Base-by-base conservation (phyloP, 495 filamentous ascomycete genomes). In the Apiosordaria backusii region DNA sequence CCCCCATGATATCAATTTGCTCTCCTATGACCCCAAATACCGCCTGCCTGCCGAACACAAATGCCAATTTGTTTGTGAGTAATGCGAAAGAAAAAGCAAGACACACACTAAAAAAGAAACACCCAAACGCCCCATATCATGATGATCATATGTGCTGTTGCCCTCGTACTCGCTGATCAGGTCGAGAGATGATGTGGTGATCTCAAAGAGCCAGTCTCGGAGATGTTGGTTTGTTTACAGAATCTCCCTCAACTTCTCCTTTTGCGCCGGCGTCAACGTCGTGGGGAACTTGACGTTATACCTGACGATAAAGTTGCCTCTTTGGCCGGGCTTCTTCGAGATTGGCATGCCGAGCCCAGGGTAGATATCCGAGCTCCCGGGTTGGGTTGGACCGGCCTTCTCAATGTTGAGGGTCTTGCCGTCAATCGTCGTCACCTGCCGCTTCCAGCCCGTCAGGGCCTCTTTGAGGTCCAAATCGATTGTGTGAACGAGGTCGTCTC, bases 381-480 rank as follows among this genome's bases (percentile, higher is more conserved):
- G 92, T 60, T 88, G 87, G 4, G 94, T 98, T 0, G 93, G 94
- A 0, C 94, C 94, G 13, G 85, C 80, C 71, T 90, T 90, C 4
- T 87, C 82, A 64, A 98, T 85, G 29, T 80, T 84, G 65, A 98
- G 77, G 65, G 90, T 88, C 74, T 92, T 94, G 67, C 90, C 90
- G 71, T 98, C 95, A 65, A 99, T 97, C 10, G 96, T 99, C n/a
- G 86, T 87, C 19, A 99, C 84, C 50, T 91, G 94, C 40, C 90
- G 88, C 67, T 87, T 86, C 95, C 95, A 99, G 63, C 95, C 95
- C 0, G 93, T 97, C 23, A 99, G 81, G n/a, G 95, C 92, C 80
- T 98, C 95, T 74, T 97, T 97, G n/a, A 99, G 85, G 50, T 87
- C 87, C 15, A 99, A 78, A 2, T 93, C 88, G 70, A 98, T 81